These are phyloP conservation scores for Ascosphaera aggregata DNA, from an alignment of 2,329 filamentous ascomycete species.

Conservation along the genomic window DNA sequence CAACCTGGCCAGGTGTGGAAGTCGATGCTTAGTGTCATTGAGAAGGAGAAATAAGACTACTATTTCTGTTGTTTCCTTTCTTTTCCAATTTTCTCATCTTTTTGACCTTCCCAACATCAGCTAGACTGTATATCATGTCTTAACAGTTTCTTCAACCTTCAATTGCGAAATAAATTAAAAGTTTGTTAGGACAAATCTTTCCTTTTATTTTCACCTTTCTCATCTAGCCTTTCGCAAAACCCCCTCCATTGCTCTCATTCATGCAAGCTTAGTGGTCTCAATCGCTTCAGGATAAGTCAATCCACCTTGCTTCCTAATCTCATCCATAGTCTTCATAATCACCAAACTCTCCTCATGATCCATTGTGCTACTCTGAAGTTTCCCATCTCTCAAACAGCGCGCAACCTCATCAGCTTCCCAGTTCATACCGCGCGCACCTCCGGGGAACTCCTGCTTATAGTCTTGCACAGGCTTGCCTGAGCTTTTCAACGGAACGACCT, in stretches of 20 bases:
- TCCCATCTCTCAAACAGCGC: constrained; percentile 50
- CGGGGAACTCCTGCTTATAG: constrained; percentile 23
- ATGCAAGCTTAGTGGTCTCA: constrained; percentile 28
- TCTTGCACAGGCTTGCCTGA: constrained; percentile 18
- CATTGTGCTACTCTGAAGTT: constrained; percentile 48
- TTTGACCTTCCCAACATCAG: no score
- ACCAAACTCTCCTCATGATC: constrained; percentile 54
- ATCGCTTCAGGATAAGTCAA: constrained; percentile 42
- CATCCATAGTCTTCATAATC: constrained; percentile 67
- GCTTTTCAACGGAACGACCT: constrained; percentile 32
- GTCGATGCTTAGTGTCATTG: constrained; percentile 67
- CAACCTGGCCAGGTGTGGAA: constrained; percentile 92
- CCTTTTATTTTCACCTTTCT: constrained; percentile 1
- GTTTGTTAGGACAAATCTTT: neutral
- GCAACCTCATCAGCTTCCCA: constrained; percentile 69
- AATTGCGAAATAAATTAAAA: neutral
- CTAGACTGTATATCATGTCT: constrained; percentile 3
- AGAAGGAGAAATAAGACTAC: constrained; percentile 38
- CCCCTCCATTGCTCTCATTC: neutral
- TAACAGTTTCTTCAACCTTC: neutral
- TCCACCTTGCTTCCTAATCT: constrained; percentile 38
- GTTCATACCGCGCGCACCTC: constrained; percentile 60
- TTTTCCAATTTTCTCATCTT: no score
- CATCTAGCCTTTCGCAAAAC: neutral
- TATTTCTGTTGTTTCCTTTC: no score